Base-by-base conservation (phyloP, 1,139 yeast species). In the Saccharomyces hybrid region DNA sequence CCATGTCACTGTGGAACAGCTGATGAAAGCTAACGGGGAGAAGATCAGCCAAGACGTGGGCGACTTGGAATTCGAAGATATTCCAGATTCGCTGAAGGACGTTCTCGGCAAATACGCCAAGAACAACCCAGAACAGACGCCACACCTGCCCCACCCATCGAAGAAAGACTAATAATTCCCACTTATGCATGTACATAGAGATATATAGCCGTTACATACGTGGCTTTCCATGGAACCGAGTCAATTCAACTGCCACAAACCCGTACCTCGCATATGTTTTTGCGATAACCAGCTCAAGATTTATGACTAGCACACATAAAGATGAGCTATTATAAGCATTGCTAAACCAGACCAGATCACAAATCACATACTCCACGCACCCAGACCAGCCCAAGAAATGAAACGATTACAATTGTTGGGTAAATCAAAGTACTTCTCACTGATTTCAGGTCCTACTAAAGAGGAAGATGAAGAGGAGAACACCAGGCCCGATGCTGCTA, bases 11-110 rank as follows among this genome's bases (percentile, higher is more conserved):
- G 74, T 93, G 48, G 89, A 89, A 66, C 96, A 90, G 54, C 83
- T 90, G n/a, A 70, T 93, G 65, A 76, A 76, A 29, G 83, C 84
- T 0, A 79, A 86, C 62, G 97, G 97, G 1, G 90, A 90, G 62
- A 75, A 80, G 9, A 81, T 90, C 11, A 80, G 85, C 0, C 79
- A 82, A 21, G 75, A 76, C 6, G 74, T 85, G 0, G 81, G 80
- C 19, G 93, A 85, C 63, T 71, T 86, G 62, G 85, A 79, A 0
- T 84, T 85, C 64, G 86, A 84, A 58, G 89, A 86, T 58, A 81
- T 86, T 49, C 95, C 95, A 0, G 86, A 84, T 29, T 75, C 77
- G n/a, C 72, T 86, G 55, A 79, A 75, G 62, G 62, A 65, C 1
- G 70, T 77, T 1, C 75, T 84, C 48, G 87, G 88, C 0, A 85